Evolutionary conservation across 202 grass and related monocot species (phyloP).

Genomic region (Zizania palustris): DNA sequence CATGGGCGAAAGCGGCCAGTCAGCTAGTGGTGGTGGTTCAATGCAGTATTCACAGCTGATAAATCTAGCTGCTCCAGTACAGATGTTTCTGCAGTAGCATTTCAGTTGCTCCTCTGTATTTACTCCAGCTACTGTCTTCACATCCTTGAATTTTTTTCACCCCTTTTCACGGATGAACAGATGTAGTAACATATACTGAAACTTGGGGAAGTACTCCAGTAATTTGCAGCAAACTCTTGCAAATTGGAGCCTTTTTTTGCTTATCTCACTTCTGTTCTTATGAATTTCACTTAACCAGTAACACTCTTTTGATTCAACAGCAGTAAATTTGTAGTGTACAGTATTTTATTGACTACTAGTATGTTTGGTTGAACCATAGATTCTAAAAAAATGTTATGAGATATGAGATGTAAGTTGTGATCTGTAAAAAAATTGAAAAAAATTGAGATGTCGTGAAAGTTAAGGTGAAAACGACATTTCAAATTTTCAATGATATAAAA

Average conservation of each 20-base stretch:
- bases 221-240: not conserved
- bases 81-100: slow-evolving; percentile 4
- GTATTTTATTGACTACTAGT: too few relatives aligned
- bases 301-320: not conserved
- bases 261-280: not conserved
- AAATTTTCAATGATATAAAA: too few relatives aligned
- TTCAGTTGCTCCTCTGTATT: slow-evolving; percentile 4
- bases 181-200: not conserved
- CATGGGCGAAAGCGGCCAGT: not conserved
- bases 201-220: not conserved
- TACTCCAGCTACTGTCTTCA: not conserved
- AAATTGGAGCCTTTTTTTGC: not conserved
- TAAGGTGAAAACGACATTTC: too few relatives aligned
- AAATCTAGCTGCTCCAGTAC: not conserved
- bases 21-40: slow-evolving; percentile 20
- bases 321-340: not conserved
- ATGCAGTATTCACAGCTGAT: not conserved
- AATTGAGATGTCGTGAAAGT: too few relatives aligned
- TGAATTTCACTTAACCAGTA: not conserved
- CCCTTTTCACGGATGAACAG: not conserved
- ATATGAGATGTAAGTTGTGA: too few relatives aligned
- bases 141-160: not conserved
- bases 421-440: too few relatives aligned
- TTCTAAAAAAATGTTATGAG: too few relatives aligned
- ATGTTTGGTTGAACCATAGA: too few relatives aligned